Conservation (phyloP, 2,329 filamentous ascomycete genomes). For the Alternaria infectoria region DNA sequence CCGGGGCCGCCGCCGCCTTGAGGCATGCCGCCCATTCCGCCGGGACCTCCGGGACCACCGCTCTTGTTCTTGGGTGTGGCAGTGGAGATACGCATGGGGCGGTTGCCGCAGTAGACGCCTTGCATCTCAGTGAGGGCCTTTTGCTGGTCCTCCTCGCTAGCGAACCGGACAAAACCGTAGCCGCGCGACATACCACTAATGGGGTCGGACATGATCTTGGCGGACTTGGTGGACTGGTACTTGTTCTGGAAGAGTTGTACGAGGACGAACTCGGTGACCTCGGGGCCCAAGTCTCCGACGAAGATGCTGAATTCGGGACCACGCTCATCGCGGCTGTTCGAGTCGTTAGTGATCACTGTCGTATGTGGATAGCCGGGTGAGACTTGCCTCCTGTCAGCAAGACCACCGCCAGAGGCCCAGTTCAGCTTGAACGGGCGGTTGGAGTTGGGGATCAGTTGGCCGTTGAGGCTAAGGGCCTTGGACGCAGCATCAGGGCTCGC, state of each 20-base stretch:
- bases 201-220: conserved; percentile 99
- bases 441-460: conserved; percentile 89
- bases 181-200: conserved; percentile 97
- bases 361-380: neutral
- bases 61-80: conserved; percentile 94
- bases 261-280: conserved; percentile 98
- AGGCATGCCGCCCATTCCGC: conserved; percentile 57
- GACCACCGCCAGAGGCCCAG: conserved; percentile 96
- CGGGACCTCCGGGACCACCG: conserved; percentile 60
- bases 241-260: conserved; percentile 96
- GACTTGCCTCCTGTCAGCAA: conserved; percentile 86
- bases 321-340: conserved; percentile 78
- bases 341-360: conserved; percentile 21
- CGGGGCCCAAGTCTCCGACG: conserved; percentile 94
- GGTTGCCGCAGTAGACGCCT: conserved; percentile 97
- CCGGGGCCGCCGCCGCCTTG: conserved; percentile 49
- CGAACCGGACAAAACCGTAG: conserved; percentile 97
- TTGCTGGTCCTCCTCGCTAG: conserved; percentile 94
- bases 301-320: conserved; percentile 97
- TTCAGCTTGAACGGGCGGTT: conserved; percentile 97
- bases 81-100: conserved; percentile 97
- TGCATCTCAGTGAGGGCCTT: conserved; percentile 97
- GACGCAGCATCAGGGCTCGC: conserved; percentile 79
- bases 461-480: conserved; percentile 91
- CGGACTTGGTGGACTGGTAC: conserved; percentile 97